Conservation (phyloP, 1,284 basidiomycete species). For the Grifola frondosa region DNA sequence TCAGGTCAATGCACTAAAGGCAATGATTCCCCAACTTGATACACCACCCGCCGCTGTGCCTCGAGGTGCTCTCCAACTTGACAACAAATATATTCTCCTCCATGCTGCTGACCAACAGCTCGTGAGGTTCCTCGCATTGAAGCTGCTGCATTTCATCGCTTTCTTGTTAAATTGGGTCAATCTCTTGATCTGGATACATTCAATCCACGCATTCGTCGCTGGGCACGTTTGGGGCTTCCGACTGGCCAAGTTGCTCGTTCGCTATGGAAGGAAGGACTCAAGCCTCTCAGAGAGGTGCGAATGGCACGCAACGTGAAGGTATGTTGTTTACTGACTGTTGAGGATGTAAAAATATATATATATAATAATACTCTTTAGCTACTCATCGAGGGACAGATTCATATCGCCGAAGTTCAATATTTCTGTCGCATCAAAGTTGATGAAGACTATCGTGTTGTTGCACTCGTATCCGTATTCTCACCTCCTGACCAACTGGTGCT, state of each 20-base stretch:
- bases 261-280: not conserved
- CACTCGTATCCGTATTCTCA: slow-evolving; percentile 10
- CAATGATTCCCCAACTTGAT: slow-evolving; percentile 16
- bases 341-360: not conserved
- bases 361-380: not conserved
- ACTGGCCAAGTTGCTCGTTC: slow-evolving; percentile 3
- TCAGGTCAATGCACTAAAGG: slow-evolving; percentile 21
- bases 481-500: not conserved
- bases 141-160: too few relatives aligned
- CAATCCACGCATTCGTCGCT: not conserved
- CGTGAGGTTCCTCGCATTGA: too few relatives aligned
- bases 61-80: too few relatives aligned
- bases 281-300: not conserved
- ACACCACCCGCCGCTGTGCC: too few relatives aligned
- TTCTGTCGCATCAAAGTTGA: slow-evolving; percentile 1
- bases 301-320: slow-evolving; percentile 1
- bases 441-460: not conserved
- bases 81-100: too few relatives aligned
- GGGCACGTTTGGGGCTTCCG: slow-evolving; percentile 2
- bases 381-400: too few relatives aligned
- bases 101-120: too few relatives aligned
- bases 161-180: too few relatives aligned
- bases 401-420: slow-evolving; percentile 7
- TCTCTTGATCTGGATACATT: too few relatives aligned
- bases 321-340: not conserved